Conservation (phyloP, 352 stramenopile species). For the Pythium monospermum region DNA sequence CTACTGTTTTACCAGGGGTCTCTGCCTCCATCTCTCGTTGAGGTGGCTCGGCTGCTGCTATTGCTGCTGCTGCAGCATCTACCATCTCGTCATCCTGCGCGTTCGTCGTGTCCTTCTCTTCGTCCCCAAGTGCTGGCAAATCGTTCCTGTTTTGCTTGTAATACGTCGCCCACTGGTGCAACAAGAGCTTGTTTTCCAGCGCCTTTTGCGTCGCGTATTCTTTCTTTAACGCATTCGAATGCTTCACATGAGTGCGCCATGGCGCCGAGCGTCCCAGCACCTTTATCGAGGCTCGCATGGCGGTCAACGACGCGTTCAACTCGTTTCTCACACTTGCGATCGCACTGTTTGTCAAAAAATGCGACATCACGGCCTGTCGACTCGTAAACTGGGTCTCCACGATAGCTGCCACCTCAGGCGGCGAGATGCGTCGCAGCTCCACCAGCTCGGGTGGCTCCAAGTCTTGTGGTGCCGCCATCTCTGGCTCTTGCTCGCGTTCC, state of each 20-base stretch:
- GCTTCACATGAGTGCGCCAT: conserved; percentile 58
- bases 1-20: too few relatives aligned
- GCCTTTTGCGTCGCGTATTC: conserved; percentile 45
- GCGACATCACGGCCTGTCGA: conserved; percentile 23
- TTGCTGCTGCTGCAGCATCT: too few relatives aligned
- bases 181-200: conserved; percentile 52
- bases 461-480: neutral
- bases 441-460: conserved; percentile 4
- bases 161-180: conserved; percentile 55
- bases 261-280: conserved; percentile 47
- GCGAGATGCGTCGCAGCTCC: conserved; percentile 41
- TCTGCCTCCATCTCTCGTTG: neutral
- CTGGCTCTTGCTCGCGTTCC: conserved; percentile 1
- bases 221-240: conserved; percentile 56
- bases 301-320: conserved; percentile 40
- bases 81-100: neutral
- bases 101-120: neutral
- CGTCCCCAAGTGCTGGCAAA: neutral
- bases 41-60: neutral
- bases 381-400: conserved; percentile 32
- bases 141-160: conserved; percentile 26
- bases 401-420: conserved; percentile 36
- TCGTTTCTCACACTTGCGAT: conserved; percentile 28
- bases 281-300: conserved; percentile 51
- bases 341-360: conserved; percentile 24